These are phyloP conservation scores for Aspergillus puulaauensis DNA, from an alignment of 2,329 filamentous ascomycete species.

Conservation along the genomic window DNA sequence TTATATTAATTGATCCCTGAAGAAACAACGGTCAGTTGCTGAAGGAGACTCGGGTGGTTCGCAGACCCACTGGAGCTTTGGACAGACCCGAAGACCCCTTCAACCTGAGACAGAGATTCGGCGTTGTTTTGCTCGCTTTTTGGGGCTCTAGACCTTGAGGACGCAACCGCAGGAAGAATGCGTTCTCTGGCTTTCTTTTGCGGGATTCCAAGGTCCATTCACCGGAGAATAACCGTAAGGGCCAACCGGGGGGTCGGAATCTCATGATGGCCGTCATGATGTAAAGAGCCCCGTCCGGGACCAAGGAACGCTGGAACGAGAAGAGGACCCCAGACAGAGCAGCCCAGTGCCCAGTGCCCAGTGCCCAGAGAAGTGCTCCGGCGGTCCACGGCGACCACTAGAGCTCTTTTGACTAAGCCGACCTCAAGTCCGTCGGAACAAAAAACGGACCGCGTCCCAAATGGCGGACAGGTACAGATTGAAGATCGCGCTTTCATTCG, in stretches of 20 bases:
- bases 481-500: background rate
- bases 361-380: background rate
- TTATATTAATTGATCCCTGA: background rate
- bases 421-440: background rate
- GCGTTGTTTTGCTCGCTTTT: background rate
- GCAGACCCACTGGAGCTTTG: slow-evolving; percentile 11
- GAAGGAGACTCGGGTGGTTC: background rate
- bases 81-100: background rate
- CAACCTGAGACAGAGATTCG: background rate
- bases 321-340: too few relatives aligned
- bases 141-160: background rate
- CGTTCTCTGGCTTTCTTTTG: background rate
- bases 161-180: background rate
- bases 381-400: background rate
- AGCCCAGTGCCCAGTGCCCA: too few relatives aligned
- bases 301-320: slow-evolving; percentile 12
- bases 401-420: slow-evolving; percentile 6
- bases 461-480: background rate
- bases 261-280: slow-evolving; percentile 22
- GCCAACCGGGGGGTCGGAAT: background rate
- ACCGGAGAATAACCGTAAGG: background rate
- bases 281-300: slow-evolving; percentile 14
- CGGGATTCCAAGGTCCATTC: background rate
- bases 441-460: slow-evolving; percentile 9
- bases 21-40: slow-evolving; percentile 7